Evolutionary conservation across 2,329 filamentous ascomycete species (phyloP).

Genomic region (Laburnicola sp.): DNA sequence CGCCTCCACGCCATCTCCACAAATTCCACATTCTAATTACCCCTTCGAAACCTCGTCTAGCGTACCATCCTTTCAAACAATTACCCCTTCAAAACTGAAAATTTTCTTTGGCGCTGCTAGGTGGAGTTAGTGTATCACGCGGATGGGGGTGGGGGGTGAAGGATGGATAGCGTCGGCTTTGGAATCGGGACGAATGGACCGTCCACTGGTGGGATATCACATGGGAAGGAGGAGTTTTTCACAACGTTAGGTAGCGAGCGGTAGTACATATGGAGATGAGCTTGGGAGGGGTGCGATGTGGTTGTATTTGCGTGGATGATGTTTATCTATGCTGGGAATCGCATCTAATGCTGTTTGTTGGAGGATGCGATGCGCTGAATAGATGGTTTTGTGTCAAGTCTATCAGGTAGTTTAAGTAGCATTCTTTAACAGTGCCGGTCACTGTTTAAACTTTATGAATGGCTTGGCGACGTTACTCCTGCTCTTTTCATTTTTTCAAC

Average conservation of each 20-base stretch:
- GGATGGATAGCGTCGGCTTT: slow-evolving; percentile 28
- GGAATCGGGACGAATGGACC: neutral
- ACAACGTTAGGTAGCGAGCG: too few species aligned
- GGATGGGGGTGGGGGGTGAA: slow-evolving; percentile 3
- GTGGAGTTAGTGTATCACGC: neutral
- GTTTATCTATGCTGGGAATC: too few species aligned
- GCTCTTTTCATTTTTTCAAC: neutral
- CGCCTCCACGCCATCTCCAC: slow-evolving; percentile 7
- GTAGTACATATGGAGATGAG: too few species aligned
- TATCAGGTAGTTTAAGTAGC: too few species aligned
- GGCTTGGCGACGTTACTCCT: slow-evolving; percentile 35
- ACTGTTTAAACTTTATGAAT: too few species aligned
- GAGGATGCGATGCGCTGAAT: too few species aligned
- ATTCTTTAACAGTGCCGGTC: too few species aligned
- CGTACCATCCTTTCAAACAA: slow-evolving; percentile 10
- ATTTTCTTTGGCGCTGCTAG: slow-evolving; percentile 18
- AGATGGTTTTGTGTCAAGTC: too few species aligned
- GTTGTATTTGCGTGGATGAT: too few species aligned
- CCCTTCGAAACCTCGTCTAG: slow-evolving; percentile 32
- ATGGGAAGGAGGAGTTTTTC: slow-evolving; percentile 9
- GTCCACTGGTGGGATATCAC: neutral
- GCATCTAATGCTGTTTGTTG: too few species aligned
- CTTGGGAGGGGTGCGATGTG: too few species aligned
- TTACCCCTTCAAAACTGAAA: slow-evolving; percentile 47
- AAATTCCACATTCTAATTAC: slow-evolving; percentile 25